phyloP scores from a whole-genome alignment of 2,329 filamentous ascomycete species.

The Colletotrichum lupini region DNA sequence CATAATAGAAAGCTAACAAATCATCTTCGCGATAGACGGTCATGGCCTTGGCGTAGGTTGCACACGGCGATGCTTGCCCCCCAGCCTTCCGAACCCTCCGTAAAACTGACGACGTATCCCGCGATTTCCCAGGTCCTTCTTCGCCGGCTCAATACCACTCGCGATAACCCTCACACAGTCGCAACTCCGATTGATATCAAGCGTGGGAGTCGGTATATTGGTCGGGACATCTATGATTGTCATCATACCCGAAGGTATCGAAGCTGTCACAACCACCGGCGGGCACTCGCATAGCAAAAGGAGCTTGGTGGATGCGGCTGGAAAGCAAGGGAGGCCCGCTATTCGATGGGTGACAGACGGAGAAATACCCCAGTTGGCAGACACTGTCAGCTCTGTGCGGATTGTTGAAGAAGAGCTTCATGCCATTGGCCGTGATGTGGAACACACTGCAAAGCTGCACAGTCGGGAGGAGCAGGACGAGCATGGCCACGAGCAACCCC shows the following conservation, averaged over 20 bases:
- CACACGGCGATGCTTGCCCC: constrained; percentile 25
- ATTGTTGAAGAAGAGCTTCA: neutral
- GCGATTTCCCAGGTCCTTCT: constrained; percentile 77
- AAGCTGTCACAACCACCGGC: constrained; percentile 79
- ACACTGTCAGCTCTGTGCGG: neutral
- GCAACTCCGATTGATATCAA: constrained; percentile 89
- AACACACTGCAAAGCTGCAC: constrained; percentile 1
- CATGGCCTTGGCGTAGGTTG: constrained; percentile 68
- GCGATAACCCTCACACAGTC: constrained; percentile 89
- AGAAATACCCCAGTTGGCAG: constrained; percentile 11
- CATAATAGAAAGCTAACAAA: constrained; percentile 19
- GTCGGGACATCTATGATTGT: constrained; percentile 96
- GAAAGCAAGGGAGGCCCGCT: neutral
- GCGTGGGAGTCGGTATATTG: constrained; percentile 91
- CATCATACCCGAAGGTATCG: constrained; percentile 96
- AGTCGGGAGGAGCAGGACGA: constrained; percentile 24
- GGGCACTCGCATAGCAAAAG: constrained; percentile 39
- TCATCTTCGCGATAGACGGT: constrained; percentile 53
- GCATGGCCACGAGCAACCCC: constrained; percentile 41
- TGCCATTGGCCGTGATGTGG: neutral
- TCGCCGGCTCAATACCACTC: constrained; percentile 90
- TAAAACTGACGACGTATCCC: constrained; percentile 11
- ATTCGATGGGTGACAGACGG: constrained; percentile 23
- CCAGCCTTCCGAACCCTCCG: constrained; percentile 11
- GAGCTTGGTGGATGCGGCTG: neutral